Evolutionary conservation across 2,329 filamentous ascomycete species (phyloP), one percentile per base, ranked within the genome.

Genomic region (Sclerotinia subarctica): DNA sequence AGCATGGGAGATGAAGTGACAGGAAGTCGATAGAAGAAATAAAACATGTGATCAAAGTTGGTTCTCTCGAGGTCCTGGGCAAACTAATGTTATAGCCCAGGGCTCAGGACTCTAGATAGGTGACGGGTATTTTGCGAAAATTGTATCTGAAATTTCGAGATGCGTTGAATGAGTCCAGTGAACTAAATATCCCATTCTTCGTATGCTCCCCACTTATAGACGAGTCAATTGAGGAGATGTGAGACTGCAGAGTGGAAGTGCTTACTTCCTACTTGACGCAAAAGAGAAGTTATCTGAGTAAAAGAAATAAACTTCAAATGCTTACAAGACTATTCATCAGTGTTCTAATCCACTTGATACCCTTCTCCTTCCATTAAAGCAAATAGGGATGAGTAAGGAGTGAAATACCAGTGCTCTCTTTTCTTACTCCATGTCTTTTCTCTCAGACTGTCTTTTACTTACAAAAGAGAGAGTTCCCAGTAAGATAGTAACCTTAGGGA

Each of bases 151-250:
- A 54, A 13, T 2, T 17, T 1, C 5, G 0, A 21, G 21, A 54
- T 3, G 10, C 11, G 2, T 5, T 32, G 24, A 19, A 19, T 11
- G 15, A 15, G 26, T 29, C 51, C 3, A 19, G 51, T 19, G 7
- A 53, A 19, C 7, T 19, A 2, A 53, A 19, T 5, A 5, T 19
- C 8, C 15, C 0, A 0, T 6, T 24, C 38, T 42, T 51, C 11
- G 19, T 10, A 8, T 52, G 0, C 19, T 53, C 1, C 11, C 15
- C 19, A 32, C 8, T 11, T 5, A 8, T 0, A 17, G 17, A 8
- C 1, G 1, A 32, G 10, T 3, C 26, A 2, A 32, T 2, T 13
- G 5, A n/a, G 4, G 32, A 1, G 19, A 10, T 6, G 5, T n/a
- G 10, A 38, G 32, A 15, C 1, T 56, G 10, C n/a, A 35, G 29